Conservation (phyloP, 192 early-diverging fungal genomes). For the Anaeromyces robustus region DNA sequence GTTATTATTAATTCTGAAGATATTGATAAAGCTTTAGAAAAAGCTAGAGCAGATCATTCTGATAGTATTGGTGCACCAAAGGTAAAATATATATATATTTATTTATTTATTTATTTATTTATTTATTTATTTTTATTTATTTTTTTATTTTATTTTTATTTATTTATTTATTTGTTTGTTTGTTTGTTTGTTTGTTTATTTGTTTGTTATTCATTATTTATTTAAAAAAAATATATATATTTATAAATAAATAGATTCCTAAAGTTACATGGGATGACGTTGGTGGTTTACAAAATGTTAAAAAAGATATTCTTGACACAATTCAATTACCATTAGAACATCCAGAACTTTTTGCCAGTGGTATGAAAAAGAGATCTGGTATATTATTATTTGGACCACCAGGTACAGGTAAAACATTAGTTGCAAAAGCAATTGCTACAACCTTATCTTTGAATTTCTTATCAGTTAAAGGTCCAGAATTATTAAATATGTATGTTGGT, state of each 20-base stretch:
- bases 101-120: too few relatives aligned
- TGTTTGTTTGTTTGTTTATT: too few relatives aligned
- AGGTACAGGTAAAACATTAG: conserved; percentile 72
- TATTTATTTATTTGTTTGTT: too few relatives aligned
- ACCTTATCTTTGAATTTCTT: conserved; percentile 96
- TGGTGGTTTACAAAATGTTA: conserved; percentile 83
- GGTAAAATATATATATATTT: conserved; percentile 12
- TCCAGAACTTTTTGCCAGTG: conserved; percentile 88
- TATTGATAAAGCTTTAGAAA: conserved; percentile 61
- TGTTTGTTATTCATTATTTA: too few relatives aligned
- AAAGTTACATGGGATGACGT: conserved; percentile 98
- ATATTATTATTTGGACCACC: conserved; percentile 6
- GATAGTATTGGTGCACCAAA: conserved; percentile 92
- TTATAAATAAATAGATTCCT: conserved; percentile 50
- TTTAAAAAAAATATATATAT: neutral
- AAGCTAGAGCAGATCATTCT: conserved; percentile 64
- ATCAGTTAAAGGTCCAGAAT: conserved; percentile 94
- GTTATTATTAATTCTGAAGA: conserved; percentile 60
- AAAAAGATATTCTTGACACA: conserved; percentile 85
- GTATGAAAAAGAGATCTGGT: conserved; percentile 86
- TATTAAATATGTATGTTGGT: conserved; percentile 98
- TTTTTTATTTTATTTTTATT: too few relatives aligned
- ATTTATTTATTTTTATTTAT: too few relatives aligned
- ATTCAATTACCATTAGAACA: conserved; percentile 90
- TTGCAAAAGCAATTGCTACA: conserved; percentile 97